A percentile compares a stretch with the other conserved stretches of the same genome.
phyloP scores from a whole-genome alignment of 331 rosid species.

The Ulmus americana region DNA sequence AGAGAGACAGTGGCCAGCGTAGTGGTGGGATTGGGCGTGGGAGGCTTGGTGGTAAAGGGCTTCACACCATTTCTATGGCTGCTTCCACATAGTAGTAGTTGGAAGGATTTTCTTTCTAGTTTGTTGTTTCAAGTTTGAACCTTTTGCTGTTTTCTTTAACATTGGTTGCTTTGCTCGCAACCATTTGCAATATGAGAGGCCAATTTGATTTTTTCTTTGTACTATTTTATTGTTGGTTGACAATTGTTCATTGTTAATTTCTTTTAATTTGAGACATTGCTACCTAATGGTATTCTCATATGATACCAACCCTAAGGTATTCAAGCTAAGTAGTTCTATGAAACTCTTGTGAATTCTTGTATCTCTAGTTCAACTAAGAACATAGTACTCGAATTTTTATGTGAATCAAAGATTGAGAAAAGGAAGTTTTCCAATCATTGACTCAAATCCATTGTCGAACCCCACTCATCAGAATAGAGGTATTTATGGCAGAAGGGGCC shows the following conservation, averaged over 20 bases:
- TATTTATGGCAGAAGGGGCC: neutral
- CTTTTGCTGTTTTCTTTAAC: conserved; percentile 18
- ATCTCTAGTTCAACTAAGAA: no score
- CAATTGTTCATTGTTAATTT: neutral
- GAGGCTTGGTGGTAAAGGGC: conserved; percentile 41
- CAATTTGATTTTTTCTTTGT: conserved; percentile 4
- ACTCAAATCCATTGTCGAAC: neutral
- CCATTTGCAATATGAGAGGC: conserved; percentile 24
- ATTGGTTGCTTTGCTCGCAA: conserved; percentile 49
- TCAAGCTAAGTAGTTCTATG: no score
- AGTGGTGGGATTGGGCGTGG: conserved; percentile 51
- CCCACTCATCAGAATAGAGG: neutral
- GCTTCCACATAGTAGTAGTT: conserved; percentile 38
- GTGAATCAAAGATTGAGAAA: neutral
- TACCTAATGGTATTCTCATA: no score
- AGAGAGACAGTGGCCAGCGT: conserved; percentile 36
- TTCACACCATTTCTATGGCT: conserved; percentile 35
- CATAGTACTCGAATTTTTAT: neutral
- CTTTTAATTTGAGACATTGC: neutral
- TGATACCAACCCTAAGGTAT: no score
- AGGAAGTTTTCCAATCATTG: neutral
- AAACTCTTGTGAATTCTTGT: no score
- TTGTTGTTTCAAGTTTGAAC: conserved; percentile 19
- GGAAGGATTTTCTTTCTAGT: conserved; percentile 11
- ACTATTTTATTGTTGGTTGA: neutral